These are phyloP conservation scores for Rhinocladiella similis DNA, from an alignment of 2,329 filamentous ascomycete genomes.

Conservation along the genomic window DNA sequence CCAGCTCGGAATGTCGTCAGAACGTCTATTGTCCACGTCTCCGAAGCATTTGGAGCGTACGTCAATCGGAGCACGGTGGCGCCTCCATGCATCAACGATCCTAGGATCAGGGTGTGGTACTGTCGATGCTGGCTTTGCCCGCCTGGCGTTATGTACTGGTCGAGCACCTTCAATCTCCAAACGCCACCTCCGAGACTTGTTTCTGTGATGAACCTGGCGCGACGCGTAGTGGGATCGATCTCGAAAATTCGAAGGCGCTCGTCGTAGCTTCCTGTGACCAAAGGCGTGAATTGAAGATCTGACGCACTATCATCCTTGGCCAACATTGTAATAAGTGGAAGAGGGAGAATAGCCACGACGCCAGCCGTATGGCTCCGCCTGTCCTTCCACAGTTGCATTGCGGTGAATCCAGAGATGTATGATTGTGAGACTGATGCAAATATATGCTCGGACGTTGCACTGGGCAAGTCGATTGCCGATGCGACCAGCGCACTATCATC, in stretches of 20 bases:
- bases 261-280: slow-evolving; percentile 90
- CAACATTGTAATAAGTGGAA: slow-evolving; percentile 43
- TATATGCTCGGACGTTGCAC: neutral
- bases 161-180: slow-evolving; percentile 72
- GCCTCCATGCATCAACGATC: slow-evolving; percentile 93
- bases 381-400: slow-evolving; percentile 41
- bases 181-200: slow-evolving; percentile 74
- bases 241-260: slow-evolving; percentile 70
- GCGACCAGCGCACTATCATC: slow-evolving; percentile 66
- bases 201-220: slow-evolving; percentile 50
- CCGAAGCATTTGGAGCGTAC: slow-evolving; percentile 22
- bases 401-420: slow-evolving; percentile 1
- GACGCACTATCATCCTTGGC: neutral
- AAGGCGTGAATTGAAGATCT: slow-evolving; percentile 45
- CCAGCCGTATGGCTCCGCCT: slow-evolving; percentile 69
- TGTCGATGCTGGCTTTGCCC: neutral
- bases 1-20: slow-evolving; percentile 71
- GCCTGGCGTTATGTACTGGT: slow-evolving; percentile 11
- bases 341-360: slow-evolving; percentile 80
- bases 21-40: slow-evolving; percentile 56
- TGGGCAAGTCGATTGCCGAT: slow-evolving; percentile 30
- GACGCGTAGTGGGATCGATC: slow-evolving; percentile 33
- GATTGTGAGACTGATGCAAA: slow-evolving; percentile 19
- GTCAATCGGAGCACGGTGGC: slow-evolving; percentile 61
- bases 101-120: slow-evolving; percentile 59